Percentiles rank a stretch among this genome's conserved stretches.
Conservation (phyloP, 139 green algal species). For the Chlamydomonas applanata region DNA sequence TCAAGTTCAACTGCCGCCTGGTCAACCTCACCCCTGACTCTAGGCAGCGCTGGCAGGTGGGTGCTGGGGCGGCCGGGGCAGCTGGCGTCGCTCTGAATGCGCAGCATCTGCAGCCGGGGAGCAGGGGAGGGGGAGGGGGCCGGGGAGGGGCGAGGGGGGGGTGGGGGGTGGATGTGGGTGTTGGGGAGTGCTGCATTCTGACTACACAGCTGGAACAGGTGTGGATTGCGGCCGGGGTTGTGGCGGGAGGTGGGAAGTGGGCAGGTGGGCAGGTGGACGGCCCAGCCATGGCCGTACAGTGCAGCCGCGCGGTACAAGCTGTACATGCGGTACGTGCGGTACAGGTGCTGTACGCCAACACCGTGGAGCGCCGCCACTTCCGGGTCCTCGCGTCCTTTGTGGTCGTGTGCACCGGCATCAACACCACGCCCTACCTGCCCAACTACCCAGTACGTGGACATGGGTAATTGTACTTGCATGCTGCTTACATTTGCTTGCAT, state of each 20-base stretch:
- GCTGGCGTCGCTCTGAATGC: too few species aligned
- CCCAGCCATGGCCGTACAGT: neutral
- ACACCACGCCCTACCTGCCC: neutral
- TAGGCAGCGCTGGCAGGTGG: neutral
- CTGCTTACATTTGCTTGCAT: too few species aligned
- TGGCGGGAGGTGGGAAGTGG: neutral
- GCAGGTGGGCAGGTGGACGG: neutral
- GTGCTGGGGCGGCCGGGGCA: too few species aligned
- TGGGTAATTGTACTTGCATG: too few species aligned
- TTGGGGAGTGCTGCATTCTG: too few species aligned
- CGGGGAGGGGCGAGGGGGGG: too few species aligned
- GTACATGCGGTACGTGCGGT: neutral
- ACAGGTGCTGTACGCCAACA: neutral
- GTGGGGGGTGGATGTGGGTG: too few species aligned
- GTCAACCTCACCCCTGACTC: slow-evolving; percentile 9
- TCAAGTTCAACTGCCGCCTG: slow-evolving; percentile 7
- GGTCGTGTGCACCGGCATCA: neutral
- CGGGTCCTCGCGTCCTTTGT: neutral
- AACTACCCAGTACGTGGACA: slow-evolving; percentile 1
- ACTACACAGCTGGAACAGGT: too few species aligned
- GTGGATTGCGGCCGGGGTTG: neutral
- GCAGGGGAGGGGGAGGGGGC: too few species aligned
- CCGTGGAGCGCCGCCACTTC: too few species aligned
- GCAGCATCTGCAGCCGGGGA: too few species aligned
- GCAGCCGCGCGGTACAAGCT: neutral